phyloP scores from a whole-genome alignment of 495 filamentous ascomycete species.

The Xylaria palmicola region DNA sequence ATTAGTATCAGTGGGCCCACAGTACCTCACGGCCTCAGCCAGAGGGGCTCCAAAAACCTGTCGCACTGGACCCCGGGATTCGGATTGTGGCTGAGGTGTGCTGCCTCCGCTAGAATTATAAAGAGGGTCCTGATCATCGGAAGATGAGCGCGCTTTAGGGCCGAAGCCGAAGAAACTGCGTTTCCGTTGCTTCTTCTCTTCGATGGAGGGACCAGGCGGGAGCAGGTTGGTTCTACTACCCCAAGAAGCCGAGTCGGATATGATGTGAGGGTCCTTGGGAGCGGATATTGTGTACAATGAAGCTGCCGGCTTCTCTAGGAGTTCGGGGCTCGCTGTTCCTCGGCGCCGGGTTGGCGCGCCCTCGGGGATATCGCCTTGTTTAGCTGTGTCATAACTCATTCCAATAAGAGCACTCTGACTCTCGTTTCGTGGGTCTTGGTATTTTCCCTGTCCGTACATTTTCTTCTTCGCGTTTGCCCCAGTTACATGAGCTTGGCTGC shows the following conservation, averaged over 20 bases:
- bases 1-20: constrained; percentile 65
- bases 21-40: constrained; percentile 80
- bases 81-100: constrained; percentile 29
- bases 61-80: constrained; percentile 58
- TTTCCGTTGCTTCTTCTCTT: constrained; percentile 80
- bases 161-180: constrained; percentile 94
- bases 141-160: constrained; percentile 49
- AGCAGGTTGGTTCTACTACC: constrained; percentile 64
- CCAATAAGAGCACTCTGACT: constrained; percentile 62
- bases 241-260: constrained; percentile 85
- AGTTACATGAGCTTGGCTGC: constrained; percentile 33
- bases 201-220: constrained; percentile 52
- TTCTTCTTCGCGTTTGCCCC: constrained; percentile 55
- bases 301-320: constrained; percentile 34
- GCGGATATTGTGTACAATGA: constrained; percentile 71
- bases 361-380: constrained; percentile 58
- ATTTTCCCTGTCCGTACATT: constrained; percentile 31
- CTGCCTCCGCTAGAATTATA: constrained; percentile 37
- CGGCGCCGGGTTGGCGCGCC: constrained; percentile 30
- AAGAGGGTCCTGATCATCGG: constrained; percentile 48
- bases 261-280: constrained; percentile 81
- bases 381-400: constrained; percentile 81
- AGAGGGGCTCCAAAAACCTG: constrained; percentile 86
- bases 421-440: constrained; percentile 32
- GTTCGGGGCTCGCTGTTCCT: constrained; percentile 29